Percentiles rank a stretch among this genome's conserved stretches.
Evolutionary conservation across 495 filamentous ascomycete genomes (phyloP).

Genomic region (Hyphodiscus hymeniophilus): DNA sequence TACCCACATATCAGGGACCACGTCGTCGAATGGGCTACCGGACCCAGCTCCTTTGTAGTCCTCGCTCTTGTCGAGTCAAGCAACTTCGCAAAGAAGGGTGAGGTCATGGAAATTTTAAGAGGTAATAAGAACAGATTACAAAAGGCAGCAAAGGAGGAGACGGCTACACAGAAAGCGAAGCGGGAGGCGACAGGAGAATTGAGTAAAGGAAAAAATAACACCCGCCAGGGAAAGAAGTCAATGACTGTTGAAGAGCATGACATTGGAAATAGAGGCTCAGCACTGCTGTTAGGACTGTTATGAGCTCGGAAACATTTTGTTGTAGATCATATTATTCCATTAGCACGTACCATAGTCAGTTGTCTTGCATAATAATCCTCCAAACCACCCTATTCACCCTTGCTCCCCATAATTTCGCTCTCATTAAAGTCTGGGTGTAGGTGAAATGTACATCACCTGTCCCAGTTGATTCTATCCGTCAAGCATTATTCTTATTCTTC

Average conservation of each 20-base stretch:
- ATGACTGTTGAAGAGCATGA: constrained; percentile 24
- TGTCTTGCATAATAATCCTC: no score
- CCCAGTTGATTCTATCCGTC: no score
- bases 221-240: constrained; percentile 35
- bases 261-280: constrained; percentile 46
- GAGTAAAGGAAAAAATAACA: constrained; percentile 22
- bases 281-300: constrained; percentile 45
- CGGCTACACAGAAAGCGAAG: constrained; percentile 28
- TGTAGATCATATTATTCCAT: no score
- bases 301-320: background rate
- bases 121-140: constrained; percentile 43
- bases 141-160: constrained; percentile 40
- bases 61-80: constrained; percentile 71
- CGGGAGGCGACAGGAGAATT: constrained; percentile 21
- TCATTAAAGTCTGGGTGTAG: no score
- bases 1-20: constrained; percentile 69
- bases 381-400: no score
- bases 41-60: constrained; percentile 72
- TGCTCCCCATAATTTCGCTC: no score
- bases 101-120: constrained; percentile 56
- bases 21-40: constrained; percentile 78
- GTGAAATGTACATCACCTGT: no score
- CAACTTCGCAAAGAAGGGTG: constrained; percentile 59
- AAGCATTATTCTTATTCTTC: no score
- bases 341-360: no score